Conservation (phyloP, 148 eudicot species). For the Drosera capensis region DNA sequence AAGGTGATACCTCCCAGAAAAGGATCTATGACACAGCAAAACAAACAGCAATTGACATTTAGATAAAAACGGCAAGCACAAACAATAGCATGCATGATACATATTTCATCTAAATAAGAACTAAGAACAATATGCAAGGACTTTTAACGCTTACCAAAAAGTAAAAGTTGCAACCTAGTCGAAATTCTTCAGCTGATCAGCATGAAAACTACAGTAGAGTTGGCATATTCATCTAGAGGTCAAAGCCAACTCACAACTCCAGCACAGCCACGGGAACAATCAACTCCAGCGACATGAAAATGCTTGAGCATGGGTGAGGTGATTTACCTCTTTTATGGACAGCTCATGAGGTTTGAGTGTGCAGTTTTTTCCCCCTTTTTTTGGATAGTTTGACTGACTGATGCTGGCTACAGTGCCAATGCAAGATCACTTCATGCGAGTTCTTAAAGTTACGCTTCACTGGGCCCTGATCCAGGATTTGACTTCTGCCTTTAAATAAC, state of each 20-base stretch:
- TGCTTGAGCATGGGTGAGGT: conserved; percentile 14
- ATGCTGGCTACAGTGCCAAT: too few relatives aligned
- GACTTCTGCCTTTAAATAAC: too few relatives aligned
- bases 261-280: conserved; percentile 31
- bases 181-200: conserved; percentile 52
- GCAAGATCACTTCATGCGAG: too few relatives aligned
- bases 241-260: conserved; percentile 37
- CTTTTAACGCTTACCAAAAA: conserved; percentile 67
- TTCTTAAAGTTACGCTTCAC: too few relatives aligned
- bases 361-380: too few relatives aligned
- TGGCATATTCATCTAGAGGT: conserved; percentile 31
- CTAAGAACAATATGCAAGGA: conserved; percentile 32
- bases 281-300: conserved; percentile 23
- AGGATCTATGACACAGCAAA: conserved; percentile 11
- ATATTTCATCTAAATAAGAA: conserved; percentile 11
- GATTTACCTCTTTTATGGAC: too few relatives aligned
- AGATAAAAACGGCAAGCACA: conserved; percentile 14
- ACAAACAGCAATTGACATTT: conserved; percentile 13
- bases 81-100: not conserved
- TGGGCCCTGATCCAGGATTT: too few relatives aligned
- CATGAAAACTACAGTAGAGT: conserved; percentile 38
- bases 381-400: too few relatives aligned
- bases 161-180: conserved; percentile 56
- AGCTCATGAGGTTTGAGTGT: too few relatives aligned
- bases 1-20: conserved; percentile 18